A percentile compares a stretch with the other conserved stretches of the same genome.
Evolutionary conservation across 192 early-diverging fungal species (phyloP).

Genomic region (Paraglomus occultum): DNA sequence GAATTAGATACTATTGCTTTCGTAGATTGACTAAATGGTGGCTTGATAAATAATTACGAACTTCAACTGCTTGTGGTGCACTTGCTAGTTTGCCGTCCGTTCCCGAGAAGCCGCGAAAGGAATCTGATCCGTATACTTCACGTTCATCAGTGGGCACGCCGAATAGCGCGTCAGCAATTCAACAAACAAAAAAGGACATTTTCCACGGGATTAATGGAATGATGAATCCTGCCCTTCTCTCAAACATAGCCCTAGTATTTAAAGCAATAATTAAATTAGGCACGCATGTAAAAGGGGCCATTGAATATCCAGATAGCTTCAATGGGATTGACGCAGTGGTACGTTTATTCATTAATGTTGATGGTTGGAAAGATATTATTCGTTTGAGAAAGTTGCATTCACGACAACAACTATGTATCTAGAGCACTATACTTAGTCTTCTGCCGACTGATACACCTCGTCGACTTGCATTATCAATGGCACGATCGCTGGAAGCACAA

Average conservation of each 20-base stretch:
- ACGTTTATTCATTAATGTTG: background rate
- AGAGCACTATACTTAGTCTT: conserved; percentile 19
- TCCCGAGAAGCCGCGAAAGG: background rate
- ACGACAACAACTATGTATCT: background rate
- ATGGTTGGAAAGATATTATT: too few relatives aligned
- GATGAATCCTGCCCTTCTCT: conserved; percentile 14
- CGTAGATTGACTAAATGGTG: background rate
- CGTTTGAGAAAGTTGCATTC: too few relatives aligned
- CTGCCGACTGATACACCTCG: background rate
- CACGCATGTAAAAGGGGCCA: conserved; percentile 19
- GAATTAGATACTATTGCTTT: background rate
- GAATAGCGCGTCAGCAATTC: background rate
- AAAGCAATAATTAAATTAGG: conserved; percentile 23
- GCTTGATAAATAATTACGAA: background rate
- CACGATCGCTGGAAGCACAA: conserved; percentile 28
- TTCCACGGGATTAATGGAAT: background rate
- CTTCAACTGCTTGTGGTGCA: background rate
- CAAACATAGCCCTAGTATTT: conserved; percentile 28
- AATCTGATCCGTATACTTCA: background rate
- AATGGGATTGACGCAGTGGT: conserved; percentile 27
- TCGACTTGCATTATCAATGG: conserved; percentile 20
- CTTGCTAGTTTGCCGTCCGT: background rate
- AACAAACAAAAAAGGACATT: background rate
- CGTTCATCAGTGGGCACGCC: too few relatives aligned
- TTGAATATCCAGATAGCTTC: conserved; percentile 30